Evolutionary conservation across 2,329 filamentous ascomycete species (phyloP).

Genomic region (Arthroderma sp.): DNA sequence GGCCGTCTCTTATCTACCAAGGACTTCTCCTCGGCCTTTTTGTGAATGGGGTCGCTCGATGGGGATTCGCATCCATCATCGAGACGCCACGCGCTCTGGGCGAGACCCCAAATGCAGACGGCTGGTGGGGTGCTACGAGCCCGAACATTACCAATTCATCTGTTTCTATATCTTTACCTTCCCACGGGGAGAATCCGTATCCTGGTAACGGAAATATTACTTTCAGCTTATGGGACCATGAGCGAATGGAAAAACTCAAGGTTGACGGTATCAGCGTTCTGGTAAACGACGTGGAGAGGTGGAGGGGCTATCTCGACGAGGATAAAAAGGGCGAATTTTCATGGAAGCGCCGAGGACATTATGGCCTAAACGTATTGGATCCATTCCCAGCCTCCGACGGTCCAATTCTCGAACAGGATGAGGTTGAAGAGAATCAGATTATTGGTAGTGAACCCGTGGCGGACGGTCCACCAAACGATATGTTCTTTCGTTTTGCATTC

Average conservation of each 20-base stretch:
- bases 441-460: neutral
- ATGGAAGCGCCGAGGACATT: constrained; percentile 34
- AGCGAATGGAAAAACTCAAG: constrained; percentile 26
- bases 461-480: constrained; percentile 22
- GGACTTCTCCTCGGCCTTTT: constrained; percentile 82
- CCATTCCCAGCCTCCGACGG: constrained; percentile 8
- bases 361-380: constrained; percentile 23
- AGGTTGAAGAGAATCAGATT: constrained; percentile 11
- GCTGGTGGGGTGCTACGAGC: constrained; percentile 30
- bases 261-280: constrained; percentile 47
- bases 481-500: constrained; percentile 37
- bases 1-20: constrained; percentile 74
- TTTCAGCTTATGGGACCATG: constrained; percentile 29
- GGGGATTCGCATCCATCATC: constrained; percentile 83
- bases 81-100: constrained; percentile 63
- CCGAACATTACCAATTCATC: constrained; percentile 42
- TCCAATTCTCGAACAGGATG: neutral
- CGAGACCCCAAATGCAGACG: constrained; percentile 32
- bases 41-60: constrained; percentile 83
- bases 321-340: constrained; percentile 35
- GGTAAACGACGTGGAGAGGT: constrained; percentile 52
- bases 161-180: constrained; percentile 32
- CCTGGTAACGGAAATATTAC: constrained; percentile 34
- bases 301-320: constrained; percentile 43
- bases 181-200: constrained; percentile 9